These are phyloP conservation scores for Aspergillus novofumigatus DNA, from an alignment of 2,329 filamentous ascomycete species.

Conservation along the genomic window DNA sequence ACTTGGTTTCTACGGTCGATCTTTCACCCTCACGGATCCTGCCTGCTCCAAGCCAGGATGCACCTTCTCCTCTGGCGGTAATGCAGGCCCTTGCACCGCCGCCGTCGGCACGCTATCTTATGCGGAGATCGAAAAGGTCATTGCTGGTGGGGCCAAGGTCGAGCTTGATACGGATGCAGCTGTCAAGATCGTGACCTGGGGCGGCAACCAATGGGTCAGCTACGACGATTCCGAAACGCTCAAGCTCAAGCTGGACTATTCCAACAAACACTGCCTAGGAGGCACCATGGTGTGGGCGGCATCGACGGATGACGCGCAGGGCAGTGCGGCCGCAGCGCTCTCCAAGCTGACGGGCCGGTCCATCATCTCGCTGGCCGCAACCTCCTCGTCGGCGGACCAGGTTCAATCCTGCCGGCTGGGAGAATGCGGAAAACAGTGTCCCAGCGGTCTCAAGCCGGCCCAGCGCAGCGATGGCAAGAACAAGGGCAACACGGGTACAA, in stretches of 20 bases:
- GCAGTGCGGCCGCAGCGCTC: background rate
- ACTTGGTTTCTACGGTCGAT: slow-evolving; percentile 24
- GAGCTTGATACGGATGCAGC: slow-evolving; percentile 22
- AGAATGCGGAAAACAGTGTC: background rate
- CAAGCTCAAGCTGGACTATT: slow-evolving; percentile 29
- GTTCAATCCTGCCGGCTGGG: background rate
- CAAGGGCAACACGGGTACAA: background rate
- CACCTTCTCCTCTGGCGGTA: slow-evolving; percentile 21
- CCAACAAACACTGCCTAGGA: slow-evolving; percentile 27
- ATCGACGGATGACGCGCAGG: background rate
- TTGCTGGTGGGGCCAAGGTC: slow-evolving; percentile 10
- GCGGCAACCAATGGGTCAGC: slow-evolving; percentile 25
- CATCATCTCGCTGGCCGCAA: background rate
- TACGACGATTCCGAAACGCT: slow-evolving; percentile 35
- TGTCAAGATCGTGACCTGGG: slow-evolving; percentile 23
- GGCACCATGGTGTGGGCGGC: slow-evolving; percentile 21
- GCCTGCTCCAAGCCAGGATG: slow-evolving; percentile 28
- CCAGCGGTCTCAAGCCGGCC: background rate
- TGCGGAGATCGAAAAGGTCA: slow-evolving; percentile 32
- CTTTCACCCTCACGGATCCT: slow-evolving; percentile 12
- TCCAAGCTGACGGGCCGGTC: background rate
- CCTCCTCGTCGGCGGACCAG: background rate
- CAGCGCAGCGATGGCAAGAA: background rate
- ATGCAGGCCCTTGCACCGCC: slow-evolving; percentile 25
- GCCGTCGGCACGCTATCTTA: slow-evolving; percentile 27